Conservation (phyloP, 1,139 yeast genomes). For the Magnusiomyces paraingens region DNA sequence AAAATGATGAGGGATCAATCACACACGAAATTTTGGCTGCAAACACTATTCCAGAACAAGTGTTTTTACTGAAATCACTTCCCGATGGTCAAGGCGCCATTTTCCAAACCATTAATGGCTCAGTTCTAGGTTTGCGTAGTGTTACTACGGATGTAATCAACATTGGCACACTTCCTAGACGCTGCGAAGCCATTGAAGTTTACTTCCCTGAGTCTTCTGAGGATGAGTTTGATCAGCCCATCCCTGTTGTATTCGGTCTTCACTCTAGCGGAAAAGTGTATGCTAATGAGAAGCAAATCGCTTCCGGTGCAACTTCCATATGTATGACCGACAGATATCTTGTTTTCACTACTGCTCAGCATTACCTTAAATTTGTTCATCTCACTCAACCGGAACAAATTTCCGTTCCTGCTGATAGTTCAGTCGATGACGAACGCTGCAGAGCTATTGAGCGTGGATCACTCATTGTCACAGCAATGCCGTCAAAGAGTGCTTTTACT, state of each 20-base stretch:
- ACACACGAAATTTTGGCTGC: slow-evolving; percentile 13
- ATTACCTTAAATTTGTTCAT: slow-evolving; percentile 77
- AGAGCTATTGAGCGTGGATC: slow-evolving; percentile 92
- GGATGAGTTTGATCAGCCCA: neutral
- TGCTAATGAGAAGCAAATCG: slow-evolving; percentile 55
- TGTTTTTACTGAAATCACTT: slow-evolving; percentile 51
- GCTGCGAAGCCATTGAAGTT: slow-evolving; percentile 52
- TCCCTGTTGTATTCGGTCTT: slow-evolving; percentile 56
- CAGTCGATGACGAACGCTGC: slow-evolving; percentile 64
- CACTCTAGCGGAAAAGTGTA: slow-evolving; percentile 62
- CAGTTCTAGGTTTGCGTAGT: slow-evolving; percentile 40
- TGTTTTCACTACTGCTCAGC: slow-evolving; percentile 83
- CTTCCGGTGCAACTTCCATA: slow-evolving; percentile 77
- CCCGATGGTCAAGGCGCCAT: slow-evolving; percentile 49
- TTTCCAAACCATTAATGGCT: slow-evolving; percentile 60
- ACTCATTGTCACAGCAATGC: slow-evolving; percentile 67
- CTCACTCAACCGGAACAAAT: slow-evolving; percentile 38
- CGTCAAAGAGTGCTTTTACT: slow-evolving; percentile 75
- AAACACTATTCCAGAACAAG: slow-evolving; percentile 38
- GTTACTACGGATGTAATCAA: slow-evolving; percentile 30
- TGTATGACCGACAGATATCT: slow-evolving; percentile 66
- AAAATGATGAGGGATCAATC: slow-evolving; percentile 6
- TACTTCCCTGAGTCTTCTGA: slow-evolving; percentile 19
- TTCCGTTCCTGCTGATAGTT: slow-evolving; percentile 33
- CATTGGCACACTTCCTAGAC: slow-evolving; percentile 52